A percentile compares a stretch with the other conserved stretches of the same genome.
phyloP scores from a whole-genome alignment of 2,329 filamentous ascomycete species.

The Fusarium tuaranense region DNA sequence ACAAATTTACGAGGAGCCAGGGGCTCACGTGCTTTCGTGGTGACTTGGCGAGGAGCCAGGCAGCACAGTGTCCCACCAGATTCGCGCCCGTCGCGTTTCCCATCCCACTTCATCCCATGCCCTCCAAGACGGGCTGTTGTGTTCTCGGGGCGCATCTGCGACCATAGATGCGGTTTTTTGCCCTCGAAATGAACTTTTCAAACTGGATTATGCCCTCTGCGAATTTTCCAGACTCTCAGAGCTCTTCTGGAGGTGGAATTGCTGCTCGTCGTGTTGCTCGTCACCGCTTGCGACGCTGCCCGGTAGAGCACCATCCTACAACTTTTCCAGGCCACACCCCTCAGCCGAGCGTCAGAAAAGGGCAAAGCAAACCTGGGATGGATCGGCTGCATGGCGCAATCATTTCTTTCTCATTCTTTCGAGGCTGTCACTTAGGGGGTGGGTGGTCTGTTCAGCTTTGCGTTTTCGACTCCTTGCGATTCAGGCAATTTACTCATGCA shows the following conservation, averaged over 20 bases:
- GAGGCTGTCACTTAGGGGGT: conserved; percentile 21
- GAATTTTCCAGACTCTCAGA: conserved; percentile 41
- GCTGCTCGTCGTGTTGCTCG: conserved; percentile 13
- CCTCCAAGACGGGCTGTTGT: conserved; percentile 47
- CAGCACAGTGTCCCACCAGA: conserved; percentile 49
- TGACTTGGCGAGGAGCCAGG: conserved; percentile 52
- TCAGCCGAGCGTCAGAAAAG: conserved; percentile 37
- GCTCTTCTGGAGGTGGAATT: conserved; percentile 38
- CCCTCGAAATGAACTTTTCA: conserved; percentile 19
- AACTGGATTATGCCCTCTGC: fast-evolving
- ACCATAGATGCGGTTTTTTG: conserved; percentile 45
- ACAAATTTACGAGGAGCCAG: conserved; percentile 25
- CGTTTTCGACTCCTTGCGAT: conserved; percentile 37
- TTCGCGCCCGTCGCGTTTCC: conserved; percentile 59
- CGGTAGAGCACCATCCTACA: conserved; percentile 21
- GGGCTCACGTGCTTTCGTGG: conserved; percentile 59
- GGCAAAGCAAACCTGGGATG: conserved; percentile 41
- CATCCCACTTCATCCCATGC: conserved; percentile 54
- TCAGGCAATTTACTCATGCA: conserved; percentile 16
- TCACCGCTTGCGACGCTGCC: conserved; percentile 18
- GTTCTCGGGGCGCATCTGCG: conserved; percentile 20
- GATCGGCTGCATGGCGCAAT: conserved; percentile 44
- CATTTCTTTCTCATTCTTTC: conserved; percentile 40
- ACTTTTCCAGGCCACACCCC: conserved; percentile 39
- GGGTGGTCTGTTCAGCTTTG: conserved; percentile 9